Conservation (phyloP, 2,329 filamentous ascomycete species). For the Fonsecaea monophora region DNA sequence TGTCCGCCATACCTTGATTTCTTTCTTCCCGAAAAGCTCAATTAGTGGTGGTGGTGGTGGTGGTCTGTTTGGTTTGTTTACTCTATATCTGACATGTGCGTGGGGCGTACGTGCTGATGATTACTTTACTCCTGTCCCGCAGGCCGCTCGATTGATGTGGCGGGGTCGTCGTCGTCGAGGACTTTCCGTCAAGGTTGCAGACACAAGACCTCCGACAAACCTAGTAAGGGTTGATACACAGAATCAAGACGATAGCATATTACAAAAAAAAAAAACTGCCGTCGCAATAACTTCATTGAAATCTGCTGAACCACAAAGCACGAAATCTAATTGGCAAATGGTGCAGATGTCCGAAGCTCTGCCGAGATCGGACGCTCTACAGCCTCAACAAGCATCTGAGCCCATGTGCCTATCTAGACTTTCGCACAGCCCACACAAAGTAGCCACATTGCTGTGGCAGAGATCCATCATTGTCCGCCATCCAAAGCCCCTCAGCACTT, state of each 20-base stretch:
- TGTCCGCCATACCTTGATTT: constrained; percentile 51
- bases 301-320: background rate
- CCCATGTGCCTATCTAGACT: background rate
- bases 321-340: background rate
- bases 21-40: background rate
- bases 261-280: background rate
- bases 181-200: background rate
- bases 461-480: constrained; percentile 15
- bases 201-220: background rate
- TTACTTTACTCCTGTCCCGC: too few species aligned
- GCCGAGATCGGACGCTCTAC: constrained; percentile 9
- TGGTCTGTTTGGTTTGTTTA: too few species aligned
- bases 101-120: background rate
- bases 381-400: background rate
- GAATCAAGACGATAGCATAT: too few species aligned
- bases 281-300: background rate
- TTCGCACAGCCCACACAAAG: background rate
- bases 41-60: background rate
- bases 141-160: too few species aligned
- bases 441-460: constrained; percentile 19
- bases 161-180: background rate
- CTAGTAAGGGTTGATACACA: too few species aligned
- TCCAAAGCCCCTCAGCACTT: constrained; percentile 16
- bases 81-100: background rate
- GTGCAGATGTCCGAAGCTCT: constrained; percentile 21